Conservation (phyloP, 2,329 filamentous ascomycete genomes). For the Aspergillus texensis region DNA sequence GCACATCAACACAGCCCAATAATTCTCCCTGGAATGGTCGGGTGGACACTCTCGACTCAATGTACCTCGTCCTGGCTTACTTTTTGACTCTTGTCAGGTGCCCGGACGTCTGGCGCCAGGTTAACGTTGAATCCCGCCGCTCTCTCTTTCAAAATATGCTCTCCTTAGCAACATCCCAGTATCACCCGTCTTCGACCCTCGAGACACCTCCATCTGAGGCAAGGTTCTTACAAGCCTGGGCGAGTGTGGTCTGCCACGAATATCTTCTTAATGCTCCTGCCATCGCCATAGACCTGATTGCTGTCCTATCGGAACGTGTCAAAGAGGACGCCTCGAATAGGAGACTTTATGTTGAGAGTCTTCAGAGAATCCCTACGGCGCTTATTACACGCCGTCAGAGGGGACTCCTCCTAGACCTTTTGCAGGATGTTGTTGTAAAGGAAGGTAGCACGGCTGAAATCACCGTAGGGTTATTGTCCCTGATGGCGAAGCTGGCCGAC, state of each 20-base stretch:
- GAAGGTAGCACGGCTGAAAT: constrained; percentile 29
- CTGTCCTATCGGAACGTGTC: constrained; percentile 36
- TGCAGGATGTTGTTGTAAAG: constrained; percentile 36
- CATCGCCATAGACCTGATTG: constrained; percentile 37
- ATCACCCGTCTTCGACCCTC: constrained; percentile 26
- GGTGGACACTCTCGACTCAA: constrained; percentile 35
- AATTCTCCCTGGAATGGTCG: constrained; percentile 42
- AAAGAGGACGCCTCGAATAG: constrained; percentile 33
- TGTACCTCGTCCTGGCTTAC: constrained; percentile 37
- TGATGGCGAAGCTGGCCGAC: constrained; percentile 45
- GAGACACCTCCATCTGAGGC: constrained; percentile 30
- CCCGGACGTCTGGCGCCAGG: constrained; percentile 32
- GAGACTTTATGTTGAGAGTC: constrained; percentile 36
- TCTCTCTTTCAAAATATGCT: constrained; percentile 38
- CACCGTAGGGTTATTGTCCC: constrained; percentile 36
- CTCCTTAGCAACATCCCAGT: constrained; percentile 34
- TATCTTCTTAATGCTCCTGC: constrained; percentile 39
- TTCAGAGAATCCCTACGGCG: constrained; percentile 39
- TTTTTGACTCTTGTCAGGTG: constrained; percentile 36
- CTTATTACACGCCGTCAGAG: constrained; percentile 43
- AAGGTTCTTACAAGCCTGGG: constrained; percentile 42
- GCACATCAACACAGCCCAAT: constrained; percentile 29
- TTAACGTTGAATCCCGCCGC: constrained; percentile 34
- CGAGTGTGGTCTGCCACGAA: constrained; percentile 41
- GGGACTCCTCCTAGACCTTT: constrained; percentile 35